Evolutionary conservation across 129 eudicot genomes (phyloP).

Genomic region (Cynara cardunculus): DNA sequence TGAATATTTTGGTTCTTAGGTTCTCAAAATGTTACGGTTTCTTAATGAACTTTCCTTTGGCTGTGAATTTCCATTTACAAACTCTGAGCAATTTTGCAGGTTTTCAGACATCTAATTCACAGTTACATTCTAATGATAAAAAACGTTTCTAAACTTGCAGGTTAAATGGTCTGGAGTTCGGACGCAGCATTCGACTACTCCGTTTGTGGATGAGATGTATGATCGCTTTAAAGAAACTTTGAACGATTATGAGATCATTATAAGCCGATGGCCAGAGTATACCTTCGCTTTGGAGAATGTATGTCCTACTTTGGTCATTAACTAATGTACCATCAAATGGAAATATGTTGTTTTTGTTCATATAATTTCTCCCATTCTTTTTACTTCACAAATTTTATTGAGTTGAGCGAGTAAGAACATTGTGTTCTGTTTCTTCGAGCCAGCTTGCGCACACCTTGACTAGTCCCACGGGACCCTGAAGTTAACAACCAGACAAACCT

Average conservation of each 20-base stretch:
- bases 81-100: neutral
- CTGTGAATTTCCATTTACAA: neutral
- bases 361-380: too few species aligned
- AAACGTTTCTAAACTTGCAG: conserved; percentile 25
- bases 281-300: conserved; percentile 75
- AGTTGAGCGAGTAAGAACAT: too few species aligned
- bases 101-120: neutral
- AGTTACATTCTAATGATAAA: neutral
- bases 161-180: conserved; percentile 77
- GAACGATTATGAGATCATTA: conserved; percentile 65
- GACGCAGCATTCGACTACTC: conserved; percentile 71
- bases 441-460: too few species aligned
- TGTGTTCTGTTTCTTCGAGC: too few species aligned
- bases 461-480: too few species aligned
- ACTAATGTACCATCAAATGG: neutral
- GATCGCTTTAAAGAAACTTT: conserved; percentile 54
- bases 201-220: conserved; percentile 86
- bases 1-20: neutral
- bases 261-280: conserved; percentile 90
- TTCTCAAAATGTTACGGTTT: neutral
- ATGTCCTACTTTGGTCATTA: conserved; percentile 18
- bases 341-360: too few species aligned
- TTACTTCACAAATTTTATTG: too few species aligned
- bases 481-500: too few species aligned
- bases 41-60: neutral